Evolutionary conservation across 2,329 filamentous ascomycete genomes (phyloP), one percentile per base, ranked within the genome.

Genomic region (Talaromyces sp.): DNA sequence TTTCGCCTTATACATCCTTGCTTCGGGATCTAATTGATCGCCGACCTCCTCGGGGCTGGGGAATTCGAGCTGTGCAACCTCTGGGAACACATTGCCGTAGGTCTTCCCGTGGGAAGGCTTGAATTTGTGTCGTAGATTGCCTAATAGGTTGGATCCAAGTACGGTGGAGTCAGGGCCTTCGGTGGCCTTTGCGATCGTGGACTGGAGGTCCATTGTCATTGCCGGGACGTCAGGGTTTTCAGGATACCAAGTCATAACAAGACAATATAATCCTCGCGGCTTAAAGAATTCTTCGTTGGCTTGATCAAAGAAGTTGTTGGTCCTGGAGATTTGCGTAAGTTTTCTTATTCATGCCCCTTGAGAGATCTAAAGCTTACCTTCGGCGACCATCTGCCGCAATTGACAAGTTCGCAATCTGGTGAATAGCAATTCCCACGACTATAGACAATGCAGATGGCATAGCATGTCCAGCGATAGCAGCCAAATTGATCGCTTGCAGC

Each of bases 221-320:
- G 65, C 53, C 3, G 67, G 62, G 13, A 69, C 61, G 16, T 61
- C 52, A 0, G 47, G 22, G 4, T 64, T 55, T 3, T 76, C 72
- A 0, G 79, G 77, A 47, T 79, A 78, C 70, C 75, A 84, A 1
- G 79, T 79, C 69, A 86, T 77, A 33, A 87, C 72, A 16, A 82
- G 70, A 54, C 75, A 79, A 66, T 79, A 82, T 0, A 86, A 73
- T 0, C 83, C 83, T 2, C 76, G 76, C 0, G 84, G 83, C 41
- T 74, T 76, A 65, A 86, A 87, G 53, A 84, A 77, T 3, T 80
- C 73, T 9, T 77, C 71, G 60, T 86, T 86, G 60, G 84, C 75
- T 32, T 73, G 68, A 57, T 84, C 77, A 13, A 87, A 74, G 62
- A 83, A 86, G 0, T 64, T 69, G 59, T 84, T 85, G 0, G 79